These are phyloP conservation scores for Boletus reticuloceps DNA, from an alignment of 768 basidiomycete species.

Conservation along the genomic window DNA sequence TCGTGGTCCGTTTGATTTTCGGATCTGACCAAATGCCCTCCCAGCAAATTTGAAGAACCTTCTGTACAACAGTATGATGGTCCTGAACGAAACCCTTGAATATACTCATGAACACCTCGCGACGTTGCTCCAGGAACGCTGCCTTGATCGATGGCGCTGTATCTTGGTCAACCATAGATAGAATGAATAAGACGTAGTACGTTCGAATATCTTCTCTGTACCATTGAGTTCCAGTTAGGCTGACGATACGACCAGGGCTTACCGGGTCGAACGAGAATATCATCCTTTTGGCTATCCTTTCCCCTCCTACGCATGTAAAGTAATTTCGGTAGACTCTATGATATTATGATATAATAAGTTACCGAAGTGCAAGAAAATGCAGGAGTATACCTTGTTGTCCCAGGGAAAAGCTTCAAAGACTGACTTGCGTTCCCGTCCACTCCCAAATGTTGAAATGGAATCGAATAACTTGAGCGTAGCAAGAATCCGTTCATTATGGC, in stretches of 20 bases:
- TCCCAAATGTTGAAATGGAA: constrained; percentile 58
- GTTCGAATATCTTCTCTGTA: constrained; percentile 69
- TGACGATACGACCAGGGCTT: constrained; percentile 2
- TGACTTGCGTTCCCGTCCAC: constrained; percentile 60
- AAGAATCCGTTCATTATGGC: constrained; percentile 64
- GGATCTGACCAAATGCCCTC: constrained; percentile 71
- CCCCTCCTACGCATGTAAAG: constrained; percentile 67
- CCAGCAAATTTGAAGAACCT: constrained; percentile 74
- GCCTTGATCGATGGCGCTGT: constrained; percentile 53
- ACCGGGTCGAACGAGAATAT: constrained; percentile 59
- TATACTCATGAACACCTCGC: constrained; percentile 60
- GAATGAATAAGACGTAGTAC: constrained; percentile 65
- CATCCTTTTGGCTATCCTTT: constrained; percentile 37
- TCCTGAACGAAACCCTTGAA: constrained; percentile 75
- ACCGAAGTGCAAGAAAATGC: neutral
- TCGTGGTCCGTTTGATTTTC: constrained; percentile 67
- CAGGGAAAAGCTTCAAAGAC: constrained; percentile 72
- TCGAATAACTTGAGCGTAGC: constrained; percentile 64
- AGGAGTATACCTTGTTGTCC: constrained; percentile 62
- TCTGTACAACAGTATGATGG: constrained; percentile 56
- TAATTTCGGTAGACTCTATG: constrained; percentile 62
- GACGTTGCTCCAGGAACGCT: constrained; percentile 67
- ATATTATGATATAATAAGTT: constrained; percentile 23
- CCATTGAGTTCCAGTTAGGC: neutral
- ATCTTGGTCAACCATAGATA: constrained; percentile 62